Evolutionary conservation across 257 asterid species (phyloP).

Genomic region (Thymus mandschuricus): DNA sequence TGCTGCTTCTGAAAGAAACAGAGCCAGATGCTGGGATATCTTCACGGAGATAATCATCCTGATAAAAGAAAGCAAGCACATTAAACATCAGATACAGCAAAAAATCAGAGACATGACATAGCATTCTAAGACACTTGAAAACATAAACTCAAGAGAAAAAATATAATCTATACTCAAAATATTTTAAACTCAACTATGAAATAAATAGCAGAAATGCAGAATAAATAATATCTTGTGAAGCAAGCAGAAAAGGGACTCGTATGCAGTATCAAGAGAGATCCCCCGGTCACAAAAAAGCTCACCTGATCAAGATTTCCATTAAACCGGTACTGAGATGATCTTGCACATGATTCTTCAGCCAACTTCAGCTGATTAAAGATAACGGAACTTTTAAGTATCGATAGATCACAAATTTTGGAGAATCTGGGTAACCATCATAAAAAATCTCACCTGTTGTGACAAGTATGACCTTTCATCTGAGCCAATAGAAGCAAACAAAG

Average conservation of each 20-base stretch:
- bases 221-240: conserved; percentile 1
- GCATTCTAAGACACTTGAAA: not conserved
- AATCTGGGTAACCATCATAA: conserved; percentile 27
- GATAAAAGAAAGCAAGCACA: conserved; percentile 30
- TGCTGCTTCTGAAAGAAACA: conserved; percentile 48
- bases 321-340: conserved; percentile 45
- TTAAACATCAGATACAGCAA: conserved; percentile 29
- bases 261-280: conserved; percentile 19
- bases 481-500: conserved; percentile 64
- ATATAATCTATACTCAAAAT: not conserved
- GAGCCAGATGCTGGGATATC: conserved; percentile 46
- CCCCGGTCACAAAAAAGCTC: conserved; percentile 34
- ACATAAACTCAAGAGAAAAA: not conserved
- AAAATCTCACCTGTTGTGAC: conserved; percentile 59
- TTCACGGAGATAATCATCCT: conserved; percentile 57
- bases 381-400: conserved; percentile 24
- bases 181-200: conserved; percentile 9
- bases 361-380: conserved; percentile 59
- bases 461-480: conserved; percentile 66
- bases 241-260: conserved; percentile 8
- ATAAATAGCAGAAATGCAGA: conserved; percentile 11
- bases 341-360: conserved; percentile 57
- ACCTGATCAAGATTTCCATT: conserved; percentile 47
- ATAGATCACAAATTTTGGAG: conserved; percentile 16
- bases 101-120: not conserved